Base-by-base conservation (phyloP, 345 rosid species). In the Boechera stricta region DNA sequence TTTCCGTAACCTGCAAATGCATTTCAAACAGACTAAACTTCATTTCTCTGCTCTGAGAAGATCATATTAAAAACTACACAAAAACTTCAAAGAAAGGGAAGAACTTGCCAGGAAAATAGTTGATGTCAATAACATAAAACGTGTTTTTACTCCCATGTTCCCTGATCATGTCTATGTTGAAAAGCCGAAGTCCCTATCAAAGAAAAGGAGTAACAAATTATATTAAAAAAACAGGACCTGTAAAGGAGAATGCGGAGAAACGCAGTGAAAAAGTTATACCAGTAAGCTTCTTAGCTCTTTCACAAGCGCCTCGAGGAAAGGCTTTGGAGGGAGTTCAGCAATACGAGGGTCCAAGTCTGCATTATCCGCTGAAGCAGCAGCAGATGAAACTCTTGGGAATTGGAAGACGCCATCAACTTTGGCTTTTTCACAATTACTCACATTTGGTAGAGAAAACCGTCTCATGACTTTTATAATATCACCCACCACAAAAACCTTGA, bases 111-210 rank as follows among this genome's bases (percentile, higher is more conserved):
- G 97, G 98, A 66, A 91, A 94, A 84, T 92, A 91, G 81, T 94
- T 94, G 78, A 94, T 90, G 92, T 94, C 98, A n/a, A 94, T 87
- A 73, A 90, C 97, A 68, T 88, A 90, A 80, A 86, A 94, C 60
- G 62, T 54, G 49, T 92, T 92, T 75, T 83, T 87, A 53, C 87
- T 85, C 71, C 91, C 97, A 69, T 90, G 86, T 80, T 89, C 92
- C 13, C 97, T 88, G 47, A 94, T 92, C 95, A 92, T 87, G 74
- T 94, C 97, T 72, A 94, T 86, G 88, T 92, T 94, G 87, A 94
- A 94, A 84, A 94, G 84, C 41, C 58, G 85, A 32, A 94, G 91
- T 64, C 96, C 81, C 81, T 77, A 49, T 48, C 38, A 16, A n/a
- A 51, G 12, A 6, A 60, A 79, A 60, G 24, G 69, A 73, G 49